phyloP scores from a whole-genome alignment of 139 green algal species.

The Picochlorum costavermella region DNA sequence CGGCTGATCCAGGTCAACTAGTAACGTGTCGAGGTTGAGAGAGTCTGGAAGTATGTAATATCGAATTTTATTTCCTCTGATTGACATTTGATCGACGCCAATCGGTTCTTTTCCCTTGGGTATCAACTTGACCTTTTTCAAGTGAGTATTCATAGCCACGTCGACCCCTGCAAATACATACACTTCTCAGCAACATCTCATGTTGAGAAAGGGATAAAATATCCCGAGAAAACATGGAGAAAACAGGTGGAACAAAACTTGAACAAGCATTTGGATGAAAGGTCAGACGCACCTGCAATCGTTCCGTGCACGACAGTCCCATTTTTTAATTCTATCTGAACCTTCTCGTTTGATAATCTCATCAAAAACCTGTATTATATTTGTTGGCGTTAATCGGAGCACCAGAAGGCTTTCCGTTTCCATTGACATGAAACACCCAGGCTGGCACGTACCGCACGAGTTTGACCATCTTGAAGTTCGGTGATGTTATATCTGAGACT shows the following conservation, averaged over 20 bases:
- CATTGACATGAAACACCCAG: too few species aligned
- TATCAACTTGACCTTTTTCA: constrained; percentile 95
- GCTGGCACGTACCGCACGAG: too few species aligned
- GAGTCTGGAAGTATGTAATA: constrained; percentile 98
- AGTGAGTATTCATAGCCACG: constrained; percentile 98
- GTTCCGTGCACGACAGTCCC: constrained; percentile 90
- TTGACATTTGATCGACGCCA: constrained; percentile 72
- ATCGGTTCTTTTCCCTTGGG: constrained; percentile 81
- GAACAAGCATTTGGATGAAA: not conserved
- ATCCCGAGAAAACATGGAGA: not conserved
- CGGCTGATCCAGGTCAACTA: constrained; percentile 92
- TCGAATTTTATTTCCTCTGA: constrained; percentile 54
- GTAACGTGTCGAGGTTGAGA: constrained; percentile 96
- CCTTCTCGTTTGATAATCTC: constrained; percentile 96
- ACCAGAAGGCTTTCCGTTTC: too few species aligned
- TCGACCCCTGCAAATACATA: constrained; percentile 77
- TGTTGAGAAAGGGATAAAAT: constrained; percentile 1
- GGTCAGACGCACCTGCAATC: constrained; percentile 64
- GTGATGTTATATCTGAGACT: too few species aligned
- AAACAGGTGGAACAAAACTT: too few species aligned
- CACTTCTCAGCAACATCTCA: not conserved
- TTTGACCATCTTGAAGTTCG: too few species aligned
- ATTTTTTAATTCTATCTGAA: constrained; percentile 98
- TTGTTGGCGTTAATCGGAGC: too few species aligned
- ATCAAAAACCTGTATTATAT: constrained; percentile 83